Evolutionary conservation across 2,329 filamentous ascomycete genomes (phyloP).

Genomic region (Calonectria leucothoes): DNA sequence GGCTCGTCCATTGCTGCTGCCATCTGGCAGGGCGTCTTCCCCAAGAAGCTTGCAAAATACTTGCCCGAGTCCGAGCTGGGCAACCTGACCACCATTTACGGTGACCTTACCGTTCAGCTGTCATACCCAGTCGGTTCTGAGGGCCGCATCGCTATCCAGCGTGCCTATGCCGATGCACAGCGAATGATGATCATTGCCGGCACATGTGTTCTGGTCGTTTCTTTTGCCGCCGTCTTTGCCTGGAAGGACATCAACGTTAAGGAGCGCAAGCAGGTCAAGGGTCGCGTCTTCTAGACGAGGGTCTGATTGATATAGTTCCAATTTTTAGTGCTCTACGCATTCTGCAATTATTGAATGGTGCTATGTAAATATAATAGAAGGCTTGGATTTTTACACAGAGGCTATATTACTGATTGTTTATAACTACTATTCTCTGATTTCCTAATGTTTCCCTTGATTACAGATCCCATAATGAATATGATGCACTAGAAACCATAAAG

Average conservation of each 20-base stretch:
- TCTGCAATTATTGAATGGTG: no score
- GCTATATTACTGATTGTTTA: not conserved
- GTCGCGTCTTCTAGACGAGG: conserved; percentile 14
- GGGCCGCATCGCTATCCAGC: conserved; percentile 53
- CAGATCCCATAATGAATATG: not conserved
- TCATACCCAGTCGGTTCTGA: conserved; percentile 52
- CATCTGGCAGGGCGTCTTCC: conserved; percentile 47
- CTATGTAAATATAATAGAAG: not conserved
- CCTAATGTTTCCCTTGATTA: not conserved
- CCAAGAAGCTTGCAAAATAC: conserved; percentile 46
- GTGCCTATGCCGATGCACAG: conserved; percentile 58
- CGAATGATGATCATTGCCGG: conserved; percentile 46
- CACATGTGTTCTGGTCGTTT: conserved; percentile 27
- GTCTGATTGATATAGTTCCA: not conserved
- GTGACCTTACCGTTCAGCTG: conserved; percentile 44
- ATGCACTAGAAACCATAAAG: not conserved
- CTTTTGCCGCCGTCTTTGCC: conserved; percentile 29
- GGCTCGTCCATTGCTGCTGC: conserved; percentile 20
- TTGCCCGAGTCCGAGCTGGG: conserved; percentile 48
- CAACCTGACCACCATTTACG: conserved; percentile 56
- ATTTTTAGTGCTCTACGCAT: not conserved
- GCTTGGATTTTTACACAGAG: not conserved
- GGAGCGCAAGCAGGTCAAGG: conserved; percentile 27
- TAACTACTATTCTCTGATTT: not conserved
- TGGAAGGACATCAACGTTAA: conserved; percentile 39